A percentile compares a stretch with the other conserved stretches of the same genome.
phyloP scores from a whole-genome alignment of 805 yeast genomes.

The Isabelozyma pseudorhagii region DNA sequence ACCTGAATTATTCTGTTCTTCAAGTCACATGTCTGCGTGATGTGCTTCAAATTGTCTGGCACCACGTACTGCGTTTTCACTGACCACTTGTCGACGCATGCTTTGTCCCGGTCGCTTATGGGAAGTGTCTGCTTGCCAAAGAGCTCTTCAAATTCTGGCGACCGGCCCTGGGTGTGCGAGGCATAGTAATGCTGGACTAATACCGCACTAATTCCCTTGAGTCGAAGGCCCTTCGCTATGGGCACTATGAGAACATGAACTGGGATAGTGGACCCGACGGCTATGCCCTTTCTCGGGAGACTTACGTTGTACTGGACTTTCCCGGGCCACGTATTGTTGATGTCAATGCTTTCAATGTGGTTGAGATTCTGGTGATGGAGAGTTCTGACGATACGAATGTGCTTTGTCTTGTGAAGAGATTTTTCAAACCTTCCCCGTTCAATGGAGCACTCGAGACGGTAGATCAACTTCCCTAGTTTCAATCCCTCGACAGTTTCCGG shows the following conservation, averaged over 20 bases:
- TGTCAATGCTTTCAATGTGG: constrained; percentile 41
- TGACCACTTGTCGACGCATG: constrained; percentile 42
- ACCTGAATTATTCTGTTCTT: constrained; percentile 41
- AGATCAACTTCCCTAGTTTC: constrained; percentile 38
- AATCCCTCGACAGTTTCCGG: constrained; percentile 54
- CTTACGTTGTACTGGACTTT: constrained; percentile 49
- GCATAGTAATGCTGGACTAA: constrained; percentile 32
- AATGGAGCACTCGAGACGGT: constrained; percentile 39
- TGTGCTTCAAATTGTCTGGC: constrained; percentile 36
- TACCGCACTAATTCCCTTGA: constrained; percentile 19
- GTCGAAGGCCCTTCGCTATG: constrained; percentile 40
- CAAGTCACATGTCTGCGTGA: constrained; percentile 43
- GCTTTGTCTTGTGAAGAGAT: constrained; percentile 28
- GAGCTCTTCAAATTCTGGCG: constrained; percentile 40
- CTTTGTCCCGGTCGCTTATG: constrained; percentile 15
- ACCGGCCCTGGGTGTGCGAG: constrained; percentile 28
- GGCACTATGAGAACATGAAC: constrained; percentile 46
- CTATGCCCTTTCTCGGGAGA: constrained; percentile 41
- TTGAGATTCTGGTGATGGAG: constrained; percentile 38
- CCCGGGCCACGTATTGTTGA: constrained; percentile 51
- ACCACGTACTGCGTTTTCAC: constrained; percentile 38
- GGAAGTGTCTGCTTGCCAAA: constrained; percentile 23
- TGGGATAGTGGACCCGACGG: constrained; percentile 44
- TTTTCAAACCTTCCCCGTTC: constrained; percentile 45
- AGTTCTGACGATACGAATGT: constrained; percentile 43